Base-by-base conservation (phyloP, 164 flowering plant species). In the Hamamelis virginiana region DNA sequence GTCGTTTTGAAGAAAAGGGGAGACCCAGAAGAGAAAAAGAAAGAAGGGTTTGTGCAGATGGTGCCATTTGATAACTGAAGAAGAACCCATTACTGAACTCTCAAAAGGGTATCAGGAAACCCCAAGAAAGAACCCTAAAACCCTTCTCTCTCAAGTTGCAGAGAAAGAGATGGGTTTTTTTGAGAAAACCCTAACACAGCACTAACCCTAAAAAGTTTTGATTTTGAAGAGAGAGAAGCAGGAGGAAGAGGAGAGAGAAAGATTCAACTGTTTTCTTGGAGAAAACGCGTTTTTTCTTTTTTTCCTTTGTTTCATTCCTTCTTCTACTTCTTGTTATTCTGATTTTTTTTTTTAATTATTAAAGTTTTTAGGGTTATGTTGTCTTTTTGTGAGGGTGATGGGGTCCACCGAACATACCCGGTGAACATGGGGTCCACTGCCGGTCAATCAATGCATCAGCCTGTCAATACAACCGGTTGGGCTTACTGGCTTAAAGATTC, bases 211-310 rank as follows among this genome's bases (percentile, higher is more conserved):
- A 80, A 71, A 75, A 67, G 50, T 62, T 63, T 12, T 46, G 73
- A 56, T 47, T 46, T 22, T 18, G 59, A 8, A 28, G 6, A 43
- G 43, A 62, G 64, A 51, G 69, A 65, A 45, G 62, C 56, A 60
- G 16, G n/a, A 48, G 2, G 52, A 48, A 48, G 52, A n/a, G n/a
- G n/a, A n/a, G 66, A 71, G 69, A 65, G 67, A 63, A 70, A 51
- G 73, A 61, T 59, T 68, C 66, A 65, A 69, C 72, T 22, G 62
- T 66, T 52, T 67, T 69, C 60, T 62, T 25, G 22, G 65, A 56
- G 72, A 76, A 75, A 69, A 78, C 85, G 85, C 81, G 81, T 80
- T 64, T 73, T 69, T 62, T 43, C 55, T 64, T 22, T 53, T 44
- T 43, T 26, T 44, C 27, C 38, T 28, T 55, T 57, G 5, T 25